Conservation (phyloP, 441 rosid species). For the Eutrema salsugineum region DNA sequence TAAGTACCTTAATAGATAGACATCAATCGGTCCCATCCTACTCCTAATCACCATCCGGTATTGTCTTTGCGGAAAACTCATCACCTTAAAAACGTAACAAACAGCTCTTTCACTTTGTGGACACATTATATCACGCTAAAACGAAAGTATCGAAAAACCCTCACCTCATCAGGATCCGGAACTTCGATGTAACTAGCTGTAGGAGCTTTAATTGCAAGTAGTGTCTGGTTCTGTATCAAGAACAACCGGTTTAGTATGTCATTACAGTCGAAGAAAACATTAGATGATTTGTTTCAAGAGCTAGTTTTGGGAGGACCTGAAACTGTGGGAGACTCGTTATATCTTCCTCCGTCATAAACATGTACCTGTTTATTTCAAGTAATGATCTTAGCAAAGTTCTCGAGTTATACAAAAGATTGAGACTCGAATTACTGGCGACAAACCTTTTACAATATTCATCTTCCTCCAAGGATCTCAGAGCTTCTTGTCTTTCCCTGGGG, state of each 20-base stretch:
- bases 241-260: conserved; percentile 2
- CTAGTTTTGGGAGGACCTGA: conserved; percentile 45
- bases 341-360: conserved; percentile 72
- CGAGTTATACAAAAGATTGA: neutral
- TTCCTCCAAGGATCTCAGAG: conserved; percentile 48
- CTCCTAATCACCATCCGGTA: conserved; percentile 75
- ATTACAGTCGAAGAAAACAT: neutral
- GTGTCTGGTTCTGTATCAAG: conserved; percentile 54
- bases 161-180: conserved; percentile 83
- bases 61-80: conserved; percentile 48
- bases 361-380: conserved; percentile 44
- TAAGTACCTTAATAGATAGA: conserved; percentile 66
- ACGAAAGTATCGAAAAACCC: conserved; percentile 4
- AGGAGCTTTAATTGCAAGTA: conserved; percentile 81
- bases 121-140: neutral
- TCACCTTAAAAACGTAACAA: conserved; percentile 42
- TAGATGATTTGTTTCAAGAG: neutral
- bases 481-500: conserved; percentile 61
- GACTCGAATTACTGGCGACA: neutral
- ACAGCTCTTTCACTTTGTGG: neutral
- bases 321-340: conserved; percentile 54
- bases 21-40: conserved; percentile 63
- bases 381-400: conserved; percentile 9
- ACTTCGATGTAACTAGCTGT: conserved; percentile 74
- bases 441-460: conserved; percentile 54